Percentiles rank a stretch among this genome's conserved stretches.
Evolutionary conservation across 305 asterid genomes (phyloP).

Genomic region (Fraxinus xanthoxyloides): DNA sequence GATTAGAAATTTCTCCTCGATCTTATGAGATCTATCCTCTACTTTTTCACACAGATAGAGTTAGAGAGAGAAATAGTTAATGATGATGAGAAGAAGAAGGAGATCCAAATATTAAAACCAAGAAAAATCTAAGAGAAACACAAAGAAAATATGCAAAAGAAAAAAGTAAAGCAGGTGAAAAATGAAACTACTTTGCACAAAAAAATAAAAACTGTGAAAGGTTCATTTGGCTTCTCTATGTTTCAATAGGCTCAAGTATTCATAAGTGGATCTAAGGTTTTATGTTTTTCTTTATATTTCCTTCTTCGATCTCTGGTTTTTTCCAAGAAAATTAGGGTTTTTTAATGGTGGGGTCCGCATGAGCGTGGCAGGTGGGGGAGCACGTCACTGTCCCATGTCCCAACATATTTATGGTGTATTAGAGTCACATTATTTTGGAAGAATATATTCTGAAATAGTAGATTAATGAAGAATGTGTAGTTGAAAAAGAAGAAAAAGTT

Average conservation of each 20-base stretch:
- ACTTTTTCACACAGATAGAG: not conserved
- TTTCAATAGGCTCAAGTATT: slow-evolving; percentile 16
- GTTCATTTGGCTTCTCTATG: slow-evolving; percentile 13
- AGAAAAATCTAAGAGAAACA: not conserved
- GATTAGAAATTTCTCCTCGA: not conserved
- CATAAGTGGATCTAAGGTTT: slow-evolving; percentile 8
- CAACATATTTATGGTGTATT: slow-evolving; percentile 17
- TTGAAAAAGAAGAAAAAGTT: too few relatives aligned
- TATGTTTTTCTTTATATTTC: slow-evolving; percentile 8
- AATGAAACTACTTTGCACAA: not conserved
- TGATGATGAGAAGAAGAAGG: not conserved
- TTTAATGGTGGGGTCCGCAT: slow-evolving; percentile 43
- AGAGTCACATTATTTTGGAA: too few relatives aligned
- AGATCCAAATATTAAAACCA: not conserved
- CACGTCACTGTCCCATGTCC: slow-evolving; percentile 51
- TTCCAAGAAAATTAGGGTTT: slow-evolving; percentile 40
- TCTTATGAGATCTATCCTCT: not conserved
- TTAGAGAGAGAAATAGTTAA: not conserved
- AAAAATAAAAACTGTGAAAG: not conserved
- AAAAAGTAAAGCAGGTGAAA: not conserved
- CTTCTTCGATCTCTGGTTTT: not conserved
- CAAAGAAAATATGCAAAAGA: not conserved
- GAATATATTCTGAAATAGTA: too few relatives aligned
- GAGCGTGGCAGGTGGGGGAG: slow-evolving; percentile 47
- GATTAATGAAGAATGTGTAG: too few relatives aligned